Evolutionary conservation across 805 yeast genomes (phyloP).

Genomic region (Yarrowia sp.): DNA sequence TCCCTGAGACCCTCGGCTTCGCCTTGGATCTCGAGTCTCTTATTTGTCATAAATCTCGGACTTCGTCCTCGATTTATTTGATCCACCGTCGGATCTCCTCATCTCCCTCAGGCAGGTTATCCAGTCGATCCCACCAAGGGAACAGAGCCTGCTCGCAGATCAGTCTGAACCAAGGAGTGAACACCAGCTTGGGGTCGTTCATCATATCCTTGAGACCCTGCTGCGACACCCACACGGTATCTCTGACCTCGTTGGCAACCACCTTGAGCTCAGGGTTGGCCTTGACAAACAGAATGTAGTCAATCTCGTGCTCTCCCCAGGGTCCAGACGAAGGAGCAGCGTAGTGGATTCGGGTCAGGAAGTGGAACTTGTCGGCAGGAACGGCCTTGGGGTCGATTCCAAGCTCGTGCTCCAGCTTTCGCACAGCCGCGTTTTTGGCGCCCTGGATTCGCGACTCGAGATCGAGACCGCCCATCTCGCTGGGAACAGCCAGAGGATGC

Average conservation of each 20-base stretch:
- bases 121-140: constrained; percentile 90
- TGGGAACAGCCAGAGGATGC: constrained; percentile 86
- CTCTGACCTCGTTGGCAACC: constrained; percentile 87
- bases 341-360: constrained; percentile 92
- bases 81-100: constrained; percentile 37
- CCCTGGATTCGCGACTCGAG: constrained; percentile 73
- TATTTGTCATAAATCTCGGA: no score
- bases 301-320: constrained; percentile 99
- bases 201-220: constrained; percentile 79
- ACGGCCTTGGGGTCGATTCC: constrained; percentile 67
- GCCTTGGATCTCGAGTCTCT: no score
- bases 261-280: constrained; percentile 59
- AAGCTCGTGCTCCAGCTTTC: constrained; percentile 91
- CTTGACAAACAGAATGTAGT: constrained; percentile 83
- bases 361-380: constrained; percentile 74
- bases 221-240: constrained; percentile 72
- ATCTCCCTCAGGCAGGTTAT: constrained; percentile 48
- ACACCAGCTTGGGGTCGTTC: constrained; percentile 64
- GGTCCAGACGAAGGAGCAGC: constrained; percentile 76
- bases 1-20: no score
- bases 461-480: constrained; percentile 71
- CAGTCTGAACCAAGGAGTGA: constrained; percentile 98
- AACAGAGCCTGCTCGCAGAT: constrained; percentile 91
- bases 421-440: constrained; percentile 84
- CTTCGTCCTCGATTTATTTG: not conserved